These are phyloP conservation scores for Colletotrichum caudatum DNA, from an alignment of 2,329 filamentous ascomycete genomes.

Conservation along the genomic window DNA sequence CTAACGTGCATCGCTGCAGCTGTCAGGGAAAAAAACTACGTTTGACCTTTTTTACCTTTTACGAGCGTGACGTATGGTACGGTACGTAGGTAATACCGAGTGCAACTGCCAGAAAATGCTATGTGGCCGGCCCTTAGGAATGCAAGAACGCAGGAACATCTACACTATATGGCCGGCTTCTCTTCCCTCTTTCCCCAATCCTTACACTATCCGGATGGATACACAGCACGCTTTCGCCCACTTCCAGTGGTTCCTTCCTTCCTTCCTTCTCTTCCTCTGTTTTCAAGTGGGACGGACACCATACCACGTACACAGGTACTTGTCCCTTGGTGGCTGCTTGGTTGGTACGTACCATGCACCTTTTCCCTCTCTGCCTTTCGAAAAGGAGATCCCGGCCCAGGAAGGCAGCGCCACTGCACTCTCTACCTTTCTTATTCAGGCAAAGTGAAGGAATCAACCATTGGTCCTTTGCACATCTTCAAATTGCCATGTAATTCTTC, in stretches of 20 bases:
- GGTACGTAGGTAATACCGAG: too few relatives aligned
- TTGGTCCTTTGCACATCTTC: constrained; percentile 20
- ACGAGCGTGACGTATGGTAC: too few relatives aligned
- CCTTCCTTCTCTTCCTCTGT: neutral
- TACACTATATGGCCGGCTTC: neutral
- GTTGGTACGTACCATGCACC: neutral
- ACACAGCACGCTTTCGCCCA: neutral
- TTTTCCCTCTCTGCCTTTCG: constrained; percentile 21
- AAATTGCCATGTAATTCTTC: constrained; percentile 23
- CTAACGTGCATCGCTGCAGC: neutral
- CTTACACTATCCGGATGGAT: neutral
- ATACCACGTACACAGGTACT: neutral
- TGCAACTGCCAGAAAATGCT: constrained; percentile 1
- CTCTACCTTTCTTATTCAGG: constrained; percentile 36
- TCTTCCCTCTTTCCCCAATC: neutral
- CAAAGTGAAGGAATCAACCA: constrained; percentile 22
- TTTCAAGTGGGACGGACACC: neutral
- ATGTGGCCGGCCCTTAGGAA: neutral
- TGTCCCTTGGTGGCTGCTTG: neutral
- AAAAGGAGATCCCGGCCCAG: constrained; percentile 35
- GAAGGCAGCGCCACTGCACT: constrained; percentile 34
- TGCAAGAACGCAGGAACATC: neutral
- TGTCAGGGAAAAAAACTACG: neutral
- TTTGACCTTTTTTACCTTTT: too few relatives aligned
- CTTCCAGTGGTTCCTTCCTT: neutral